A percentile compares a stretch with the other conserved stretches of the same genome.
Evolutionary conservation across 1,139 yeast genomes (phyloP).

Genomic region (Chernovozyma sophiae-reginae): DNA sequence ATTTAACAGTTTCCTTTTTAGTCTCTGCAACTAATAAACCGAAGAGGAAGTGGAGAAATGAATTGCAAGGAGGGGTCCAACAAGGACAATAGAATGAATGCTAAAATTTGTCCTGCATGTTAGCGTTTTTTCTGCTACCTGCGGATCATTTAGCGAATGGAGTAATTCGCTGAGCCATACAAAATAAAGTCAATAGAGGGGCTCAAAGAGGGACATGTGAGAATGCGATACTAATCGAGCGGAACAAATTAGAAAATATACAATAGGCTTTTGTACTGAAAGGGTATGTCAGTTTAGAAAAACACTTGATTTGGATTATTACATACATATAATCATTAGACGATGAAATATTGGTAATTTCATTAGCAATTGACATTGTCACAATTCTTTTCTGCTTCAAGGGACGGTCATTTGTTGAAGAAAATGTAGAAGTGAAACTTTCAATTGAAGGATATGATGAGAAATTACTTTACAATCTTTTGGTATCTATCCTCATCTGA

Average conservation of each 20-base stretch:
- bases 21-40: constrained; percentile 6
- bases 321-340: background rate
- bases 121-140: background rate
- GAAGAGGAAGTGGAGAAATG: constrained; percentile 5
- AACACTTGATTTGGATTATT: background rate
- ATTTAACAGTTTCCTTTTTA: constrained; percentile 3
- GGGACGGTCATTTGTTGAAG: too few relatives aligned
- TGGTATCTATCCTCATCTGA: too few relatives aligned
- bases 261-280: background rate
- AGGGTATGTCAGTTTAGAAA: background rate
- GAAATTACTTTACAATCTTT: too few relatives aligned
- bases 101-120: background rate
- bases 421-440: too few relatives aligned
- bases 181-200: background rate
- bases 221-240: background rate
- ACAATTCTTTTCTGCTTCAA: too few relatives aligned
- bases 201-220: constrained; percentile 5
- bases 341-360: too few relatives aligned
- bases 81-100: constrained; percentile 1
- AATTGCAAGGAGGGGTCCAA: constrained; percentile 2
- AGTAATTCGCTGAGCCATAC: constrained; percentile 2
- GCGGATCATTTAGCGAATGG: constrained; percentile 5
- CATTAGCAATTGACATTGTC: too few relatives aligned
- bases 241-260: background rate
- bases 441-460: too few relatives aligned